Percentiles rank a stretch among this genome's conserved stretches.
These are phyloP conservation scores for Coprinopsis strossmayeri DNA, from an alignment of 768 basidiomycete genomes.

Conservation along the genomic window DNA sequence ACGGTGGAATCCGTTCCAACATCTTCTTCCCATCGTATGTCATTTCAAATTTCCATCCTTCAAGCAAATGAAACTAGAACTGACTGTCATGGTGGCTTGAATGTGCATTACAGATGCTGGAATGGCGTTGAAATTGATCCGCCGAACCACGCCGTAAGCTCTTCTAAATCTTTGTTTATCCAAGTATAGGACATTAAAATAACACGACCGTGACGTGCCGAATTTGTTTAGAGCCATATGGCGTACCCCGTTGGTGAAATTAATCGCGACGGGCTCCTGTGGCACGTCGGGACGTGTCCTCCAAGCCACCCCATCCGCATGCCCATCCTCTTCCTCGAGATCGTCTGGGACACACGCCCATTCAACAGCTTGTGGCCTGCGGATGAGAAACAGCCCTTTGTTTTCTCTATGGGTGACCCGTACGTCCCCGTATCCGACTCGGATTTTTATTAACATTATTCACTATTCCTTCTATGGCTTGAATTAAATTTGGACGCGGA, in stretches of 20 bases:
- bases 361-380: conserved; percentile 4
- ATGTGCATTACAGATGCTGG: conserved; percentile 5
- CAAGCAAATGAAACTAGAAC: neutral
- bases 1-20: conserved; percentile 9
- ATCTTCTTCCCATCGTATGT: conserved; percentile 10
- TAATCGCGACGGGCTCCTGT: conserved; percentile 4
- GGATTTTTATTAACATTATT: neutral
- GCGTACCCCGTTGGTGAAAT: conserved; percentile 6
- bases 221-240: conserved; percentile 1
- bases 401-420: conserved; percentile 6
- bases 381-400: conserved; percentile 3
- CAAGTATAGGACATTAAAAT: neutral
- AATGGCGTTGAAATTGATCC: conserved; percentile 8
- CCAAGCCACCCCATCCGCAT: conserved; percentile 5
- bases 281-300: conserved; percentile 4
- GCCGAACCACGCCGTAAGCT: conserved; percentile 4
- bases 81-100: too few relatives aligned
- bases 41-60: too few relatives aligned
- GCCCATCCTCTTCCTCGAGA: conserved; percentile 7
- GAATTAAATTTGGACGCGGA: too few relatives aligned
- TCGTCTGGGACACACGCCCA: conserved; percentile 8
- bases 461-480: too few relatives aligned
- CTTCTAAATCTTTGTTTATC: neutral
- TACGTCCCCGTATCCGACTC: neutral
- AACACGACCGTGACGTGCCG: neutral